Conservation (phyloP, 2,329 filamentous ascomycete species). For the Cytospora leucostoma region DNA sequence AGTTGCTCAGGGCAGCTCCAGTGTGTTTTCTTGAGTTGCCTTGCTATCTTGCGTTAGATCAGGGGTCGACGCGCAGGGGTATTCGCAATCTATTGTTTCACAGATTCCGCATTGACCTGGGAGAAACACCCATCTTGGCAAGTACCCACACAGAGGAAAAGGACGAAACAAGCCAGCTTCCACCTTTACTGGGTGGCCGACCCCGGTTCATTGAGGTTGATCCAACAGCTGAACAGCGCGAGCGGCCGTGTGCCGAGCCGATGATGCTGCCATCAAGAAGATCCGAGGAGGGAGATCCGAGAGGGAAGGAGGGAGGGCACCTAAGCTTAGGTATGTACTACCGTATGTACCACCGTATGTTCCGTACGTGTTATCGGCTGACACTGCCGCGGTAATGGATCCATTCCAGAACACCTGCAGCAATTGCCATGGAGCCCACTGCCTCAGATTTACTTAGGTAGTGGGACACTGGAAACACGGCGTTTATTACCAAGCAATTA, state of each 20-base stretch:
- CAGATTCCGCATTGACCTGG: background rate
- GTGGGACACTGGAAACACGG: background rate
- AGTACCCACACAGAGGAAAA: background rate
- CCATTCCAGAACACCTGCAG: slow-evolving; percentile 7
- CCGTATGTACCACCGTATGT: background rate
- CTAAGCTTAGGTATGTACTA: too few species aligned
- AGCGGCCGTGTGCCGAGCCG: background rate
- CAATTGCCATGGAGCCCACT: slow-evolving; percentile 7
- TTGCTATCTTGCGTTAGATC: background rate
- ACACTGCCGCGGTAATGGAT: slow-evolving; percentile 11
- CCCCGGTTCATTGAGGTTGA: background rate
- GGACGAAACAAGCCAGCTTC: background rate
- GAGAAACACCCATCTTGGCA: background rate
- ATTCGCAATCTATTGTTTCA: background rate
- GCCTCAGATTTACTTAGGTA: background rate
- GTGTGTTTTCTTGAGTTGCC: too few species aligned
- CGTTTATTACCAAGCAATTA: background rate
- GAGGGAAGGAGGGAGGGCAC: background rate
- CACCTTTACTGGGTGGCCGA: background rate
- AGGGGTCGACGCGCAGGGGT: background rate
- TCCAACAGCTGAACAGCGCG: background rate
- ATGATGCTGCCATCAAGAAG: background rate
- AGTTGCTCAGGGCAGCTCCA: background rate
- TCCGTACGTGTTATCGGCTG: slow-evolving; percentile 7
- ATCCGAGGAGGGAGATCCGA: background rate